Percentiles rank a stretch among this genome's conserved stretches.
These are phyloP conservation scores for Tricholoma terreum DNA, from an alignment of 768 basidiomycete species.

Conservation along the genomic window DNA sequence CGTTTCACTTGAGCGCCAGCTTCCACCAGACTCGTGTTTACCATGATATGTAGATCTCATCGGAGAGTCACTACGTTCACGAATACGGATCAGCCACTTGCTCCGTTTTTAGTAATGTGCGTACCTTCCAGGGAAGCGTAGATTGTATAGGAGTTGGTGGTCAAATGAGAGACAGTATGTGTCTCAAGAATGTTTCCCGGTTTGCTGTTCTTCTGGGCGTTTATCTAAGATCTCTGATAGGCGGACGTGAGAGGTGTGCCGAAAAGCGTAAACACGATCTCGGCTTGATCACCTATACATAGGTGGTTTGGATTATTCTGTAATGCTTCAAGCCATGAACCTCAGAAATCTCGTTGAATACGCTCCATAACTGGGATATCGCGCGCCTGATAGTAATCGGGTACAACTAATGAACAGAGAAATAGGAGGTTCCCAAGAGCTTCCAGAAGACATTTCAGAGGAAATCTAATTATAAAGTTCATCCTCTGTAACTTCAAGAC, in stretches of 20 bases:
- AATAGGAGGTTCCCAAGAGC: too few relatives aligned
- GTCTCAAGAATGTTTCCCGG: slow-evolving; percentile 83
- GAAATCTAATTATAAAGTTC: too few relatives aligned
- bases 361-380: neutral
- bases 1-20: neutral
- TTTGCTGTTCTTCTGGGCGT: slow-evolving; percentile 62
- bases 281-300: slow-evolving; percentile 89
- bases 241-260: slow-evolving; percentile 98
- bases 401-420: too few relatives aligned
- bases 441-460: too few relatives aligned
- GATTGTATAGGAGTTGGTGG: slow-evolving; percentile 77
- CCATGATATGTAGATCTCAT: too few relatives aligned
- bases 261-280: slow-evolving; percentile 84
- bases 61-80: too few relatives aligned
- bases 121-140: slow-evolving; percentile 88
- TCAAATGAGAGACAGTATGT: slow-evolving; percentile 84
- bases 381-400: slow-evolving; percentile 65
- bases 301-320: slow-evolving; percentile 82
- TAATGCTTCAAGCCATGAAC: slow-evolving; percentile 48
- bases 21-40: too few relatives aligned
- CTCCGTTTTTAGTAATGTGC: slow-evolving; percentile 14
- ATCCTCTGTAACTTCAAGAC: too few relatives aligned
- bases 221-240: slow-evolving; percentile 82
- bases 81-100: too few relatives aligned
- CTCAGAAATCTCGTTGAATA: neutral